Conservation (phyloP, 192 early-diverging fungal genomes). For the Coemansia sp. region DNA sequence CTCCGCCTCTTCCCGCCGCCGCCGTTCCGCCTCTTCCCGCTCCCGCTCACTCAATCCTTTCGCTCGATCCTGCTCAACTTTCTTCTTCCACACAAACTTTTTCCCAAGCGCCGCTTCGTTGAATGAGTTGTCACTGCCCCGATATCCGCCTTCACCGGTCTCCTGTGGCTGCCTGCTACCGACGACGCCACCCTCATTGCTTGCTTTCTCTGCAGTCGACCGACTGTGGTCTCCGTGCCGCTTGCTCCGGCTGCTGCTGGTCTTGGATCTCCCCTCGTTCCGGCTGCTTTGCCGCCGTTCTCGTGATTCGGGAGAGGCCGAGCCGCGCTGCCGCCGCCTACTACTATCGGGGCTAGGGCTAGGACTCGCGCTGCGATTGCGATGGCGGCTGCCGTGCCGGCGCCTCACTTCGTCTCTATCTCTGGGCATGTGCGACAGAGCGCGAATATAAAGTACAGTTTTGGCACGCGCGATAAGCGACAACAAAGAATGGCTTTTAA, state of each 20-base stretch:
- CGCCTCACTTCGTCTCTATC: slow-evolving; percentile 4
- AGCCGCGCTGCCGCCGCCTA: background rate
- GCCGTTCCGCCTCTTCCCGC: slow-evolving; percentile 51
- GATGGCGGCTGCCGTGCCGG: slow-evolving; percentile 2
- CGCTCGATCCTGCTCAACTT: slow-evolving; percentile 75
- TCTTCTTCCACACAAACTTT: slow-evolving; percentile 95
- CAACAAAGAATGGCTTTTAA: too few relatives aligned
- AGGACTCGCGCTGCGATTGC: background rate
- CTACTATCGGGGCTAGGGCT: slow-evolving; percentile 1
- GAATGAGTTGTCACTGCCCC: slow-evolving; percentile 73
- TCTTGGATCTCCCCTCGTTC: background rate
- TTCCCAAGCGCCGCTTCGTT: slow-evolving; percentile 71
- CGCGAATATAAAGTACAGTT: too few relatives aligned
- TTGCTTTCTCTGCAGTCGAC: background rate
- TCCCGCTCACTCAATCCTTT: slow-evolving; percentile 59
- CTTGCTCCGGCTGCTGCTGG: too few relatives aligned
- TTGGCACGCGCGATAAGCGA: too few relatives aligned
- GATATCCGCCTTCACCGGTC: slow-evolving; percentile 61
- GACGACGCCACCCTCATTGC: background rate
- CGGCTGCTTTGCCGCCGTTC: slow-evolving; percentile 1
- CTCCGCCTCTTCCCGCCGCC: slow-evolving; percentile 61
- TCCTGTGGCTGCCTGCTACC: background rate
- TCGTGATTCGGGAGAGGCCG: slow-evolving; percentile 2
- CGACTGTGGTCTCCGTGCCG: too few relatives aligned
- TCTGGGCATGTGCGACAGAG: too few relatives aligned